Percentiles rank a stretch among this genome's conserved stretches.
Conservation (phyloP, 2,329 filamentous ascomycete genomes). For the Cyphellophora attinorum region DNA sequence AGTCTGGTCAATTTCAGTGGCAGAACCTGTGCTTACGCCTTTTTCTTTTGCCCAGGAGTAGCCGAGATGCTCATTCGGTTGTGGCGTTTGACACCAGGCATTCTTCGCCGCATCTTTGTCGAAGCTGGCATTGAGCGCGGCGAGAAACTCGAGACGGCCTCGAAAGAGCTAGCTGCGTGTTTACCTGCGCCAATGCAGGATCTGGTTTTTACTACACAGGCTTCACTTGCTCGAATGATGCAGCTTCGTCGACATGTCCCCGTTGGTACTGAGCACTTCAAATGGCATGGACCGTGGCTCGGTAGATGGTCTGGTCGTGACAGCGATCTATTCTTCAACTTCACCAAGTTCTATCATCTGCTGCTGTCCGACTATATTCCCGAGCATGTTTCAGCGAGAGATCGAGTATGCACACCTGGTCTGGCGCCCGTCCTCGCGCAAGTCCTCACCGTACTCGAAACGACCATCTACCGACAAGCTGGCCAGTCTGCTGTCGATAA, state of each 20-base stretch:
- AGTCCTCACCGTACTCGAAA: slow-evolving; percentile 67
- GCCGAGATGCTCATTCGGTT: slow-evolving; percentile 74
- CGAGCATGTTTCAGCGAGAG: slow-evolving; percentile 39
- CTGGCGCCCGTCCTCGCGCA: slow-evolving; percentile 76
- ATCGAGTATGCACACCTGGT: slow-evolving; percentile 60
- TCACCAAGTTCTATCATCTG: slow-evolving; percentile 78
- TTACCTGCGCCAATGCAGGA: slow-evolving; percentile 60
- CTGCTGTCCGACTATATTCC: slow-evolving; percentile 66
- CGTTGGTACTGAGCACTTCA: slow-evolving; percentile 59
- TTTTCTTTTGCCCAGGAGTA: slow-evolving; percentile 82
- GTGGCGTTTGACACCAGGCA: slow-evolving; percentile 62
- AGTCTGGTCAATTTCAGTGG: slow-evolving; percentile 77
- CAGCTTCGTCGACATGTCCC: slow-evolving; percentile 58
- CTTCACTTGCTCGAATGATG: slow-evolving; percentile 49
- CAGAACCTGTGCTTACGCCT: slow-evolving; percentile 84
- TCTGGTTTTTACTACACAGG: slow-evolving; percentile 55
- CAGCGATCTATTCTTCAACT: slow-evolving; percentile 84
- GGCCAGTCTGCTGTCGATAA: slow-evolving; percentile 37
- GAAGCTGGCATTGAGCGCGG: slow-evolving; percentile 54
- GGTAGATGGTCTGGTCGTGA: slow-evolving; percentile 79
- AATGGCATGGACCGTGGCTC: slow-evolving; percentile 79
- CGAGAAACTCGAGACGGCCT: slow-evolving; percentile 36
- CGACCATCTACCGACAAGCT: slow-evolving; percentile 60
- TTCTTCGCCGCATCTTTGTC: slow-evolving; percentile 61
- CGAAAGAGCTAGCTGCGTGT: slow-evolving; percentile 55